Percentiles rank a stretch among this genome's conserved stretches.
phyloP scores from a whole-genome alignment of 1,139 yeast species.

The Yamadazyma epiphylla region DNA sequence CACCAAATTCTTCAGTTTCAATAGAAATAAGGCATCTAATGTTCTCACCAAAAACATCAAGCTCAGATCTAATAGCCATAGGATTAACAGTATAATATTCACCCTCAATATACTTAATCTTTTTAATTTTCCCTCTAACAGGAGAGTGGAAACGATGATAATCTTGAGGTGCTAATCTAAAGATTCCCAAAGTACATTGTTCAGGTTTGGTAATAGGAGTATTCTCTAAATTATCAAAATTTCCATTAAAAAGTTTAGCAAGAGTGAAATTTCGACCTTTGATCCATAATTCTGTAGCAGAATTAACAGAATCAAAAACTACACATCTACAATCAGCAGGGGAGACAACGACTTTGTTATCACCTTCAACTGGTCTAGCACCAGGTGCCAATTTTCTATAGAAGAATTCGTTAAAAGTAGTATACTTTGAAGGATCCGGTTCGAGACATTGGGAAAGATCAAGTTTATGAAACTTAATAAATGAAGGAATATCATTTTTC shows the following conservation, averaged over 20 bases:
- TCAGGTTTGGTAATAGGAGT: constrained; percentile 33
- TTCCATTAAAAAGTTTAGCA: constrained; percentile 57
- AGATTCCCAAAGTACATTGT: constrained; percentile 66
- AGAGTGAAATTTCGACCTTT: constrained; percentile 80
- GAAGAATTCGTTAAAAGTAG: constrained; percentile 85
- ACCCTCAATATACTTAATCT: constrained; percentile 70
- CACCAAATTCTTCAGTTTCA: constrained; percentile 69
- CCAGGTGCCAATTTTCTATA: constrained; percentile 72
- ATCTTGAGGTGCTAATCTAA: constrained; percentile 94
- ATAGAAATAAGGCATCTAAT: constrained; percentile 76
- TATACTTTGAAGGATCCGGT: constrained; percentile 47
- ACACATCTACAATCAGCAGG: constrained; percentile 91
- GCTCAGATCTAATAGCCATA: constrained; percentile 85
- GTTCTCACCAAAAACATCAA: constrained; percentile 94
- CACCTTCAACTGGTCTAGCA: constrained; percentile 68
- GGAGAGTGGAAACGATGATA: constrained; percentile 94
- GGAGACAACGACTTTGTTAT: constrained; percentile 54
- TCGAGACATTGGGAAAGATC: constrained; percentile 66
- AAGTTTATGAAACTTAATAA: constrained; percentile 75
- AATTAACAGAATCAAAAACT: constrained; percentile 56
- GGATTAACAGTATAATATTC: constrained; percentile 96
- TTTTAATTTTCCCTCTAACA: constrained; percentile 67
- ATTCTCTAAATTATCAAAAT: constrained; percentile 46
- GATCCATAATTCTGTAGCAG: constrained; percentile 82
- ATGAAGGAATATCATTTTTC: constrained; percentile 64